These are phyloP conservation scores for Penicillium expansum DNA, from an alignment of 2,329 filamentous ascomycete genomes.

Conservation along the genomic window DNA sequence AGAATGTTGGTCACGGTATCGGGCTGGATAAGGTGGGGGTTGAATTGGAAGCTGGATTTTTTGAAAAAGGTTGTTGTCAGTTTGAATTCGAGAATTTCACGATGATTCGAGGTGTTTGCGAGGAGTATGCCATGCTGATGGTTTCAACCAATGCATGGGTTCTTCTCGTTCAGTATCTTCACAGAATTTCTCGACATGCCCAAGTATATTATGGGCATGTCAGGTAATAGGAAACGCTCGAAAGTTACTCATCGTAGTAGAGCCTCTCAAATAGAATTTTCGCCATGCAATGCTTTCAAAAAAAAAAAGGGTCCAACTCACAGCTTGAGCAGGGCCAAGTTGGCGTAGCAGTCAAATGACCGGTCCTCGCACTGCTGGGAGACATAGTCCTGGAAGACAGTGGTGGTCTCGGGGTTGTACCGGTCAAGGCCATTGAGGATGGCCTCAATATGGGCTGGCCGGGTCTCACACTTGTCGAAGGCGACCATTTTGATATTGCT, in stretches of 20 bases:
- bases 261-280: not conserved
- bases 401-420: conserved; percentile 97
- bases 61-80: conserved; percentile 10
- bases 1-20: conserved; percentile 99
- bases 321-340: conserved; percentile 94
- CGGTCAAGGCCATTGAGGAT: conserved; percentile 97
- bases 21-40: conserved; percentile 94
- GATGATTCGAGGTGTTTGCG: not conserved
- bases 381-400: conserved; percentile 91
- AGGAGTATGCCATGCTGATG: conserved; percentile 4
- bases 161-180: conserved; percentile 67
- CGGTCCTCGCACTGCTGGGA: conserved; percentile 91
- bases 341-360: conserved; percentile 94
- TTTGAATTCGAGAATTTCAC: not conserved
- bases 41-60: conserved; percentile 86
- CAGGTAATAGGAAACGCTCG: conserved; percentile 99
- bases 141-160: conserved; percentile 16
- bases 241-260: conserved; percentile 67
- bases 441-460: conserved; percentile 84
- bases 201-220: conserved; percentile 52
- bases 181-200: conserved; percentile 61
- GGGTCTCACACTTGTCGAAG: conserved; percentile 85
- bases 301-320: conserved; percentile 49
- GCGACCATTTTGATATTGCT: conserved; percentile 37
- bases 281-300: not conserved